Conservation (phyloP, 1,139 yeast genomes). For the Saccharomyces hybrid region DNA sequence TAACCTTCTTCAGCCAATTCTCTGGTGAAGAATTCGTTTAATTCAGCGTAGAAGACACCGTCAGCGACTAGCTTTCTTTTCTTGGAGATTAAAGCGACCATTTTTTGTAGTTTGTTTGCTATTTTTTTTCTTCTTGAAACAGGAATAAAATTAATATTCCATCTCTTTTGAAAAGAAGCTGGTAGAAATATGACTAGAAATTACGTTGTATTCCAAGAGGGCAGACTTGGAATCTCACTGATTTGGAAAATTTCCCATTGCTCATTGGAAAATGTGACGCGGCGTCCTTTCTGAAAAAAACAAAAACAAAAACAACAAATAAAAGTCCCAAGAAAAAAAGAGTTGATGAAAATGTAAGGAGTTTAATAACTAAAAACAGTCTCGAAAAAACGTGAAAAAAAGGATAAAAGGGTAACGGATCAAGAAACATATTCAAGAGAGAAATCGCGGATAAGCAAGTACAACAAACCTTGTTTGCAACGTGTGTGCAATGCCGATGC, state of each 20-base stretch:
- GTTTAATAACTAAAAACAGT: neutral
- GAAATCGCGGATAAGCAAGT: too few species aligned
- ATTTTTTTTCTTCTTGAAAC: slow-evolving; percentile 2
- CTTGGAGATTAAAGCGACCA: slow-evolving; percentile 68
- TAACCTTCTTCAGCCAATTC: slow-evolving; percentile 99
- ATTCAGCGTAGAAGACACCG: slow-evolving; percentile 99
- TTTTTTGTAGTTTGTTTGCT: slow-evolving; percentile 28
- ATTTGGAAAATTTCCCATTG: neutral
- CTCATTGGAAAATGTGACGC: neutral
- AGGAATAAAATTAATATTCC: too few species aligned
- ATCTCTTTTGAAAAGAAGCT: too few species aligned
- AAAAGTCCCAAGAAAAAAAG: neutral
- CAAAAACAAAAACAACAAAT: neutral
- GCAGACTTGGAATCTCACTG: neutral
- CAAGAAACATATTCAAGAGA: too few species aligned
- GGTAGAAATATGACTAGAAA: neutral
- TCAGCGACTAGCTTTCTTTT: slow-evolving; percentile 95
- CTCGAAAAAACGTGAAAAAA: too few species aligned
- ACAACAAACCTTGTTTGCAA: too few species aligned
- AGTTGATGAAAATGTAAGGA: neutral
- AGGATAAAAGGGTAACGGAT: too few species aligned
- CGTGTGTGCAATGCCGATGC: too few species aligned
- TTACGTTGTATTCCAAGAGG: neutral
- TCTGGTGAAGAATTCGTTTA: slow-evolving; percentile 99
- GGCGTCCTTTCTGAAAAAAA: neutral